Base-by-base conservation (phyloP, 1,284 basidiomycete species). In the Cryptococcus hybrid region DNA sequence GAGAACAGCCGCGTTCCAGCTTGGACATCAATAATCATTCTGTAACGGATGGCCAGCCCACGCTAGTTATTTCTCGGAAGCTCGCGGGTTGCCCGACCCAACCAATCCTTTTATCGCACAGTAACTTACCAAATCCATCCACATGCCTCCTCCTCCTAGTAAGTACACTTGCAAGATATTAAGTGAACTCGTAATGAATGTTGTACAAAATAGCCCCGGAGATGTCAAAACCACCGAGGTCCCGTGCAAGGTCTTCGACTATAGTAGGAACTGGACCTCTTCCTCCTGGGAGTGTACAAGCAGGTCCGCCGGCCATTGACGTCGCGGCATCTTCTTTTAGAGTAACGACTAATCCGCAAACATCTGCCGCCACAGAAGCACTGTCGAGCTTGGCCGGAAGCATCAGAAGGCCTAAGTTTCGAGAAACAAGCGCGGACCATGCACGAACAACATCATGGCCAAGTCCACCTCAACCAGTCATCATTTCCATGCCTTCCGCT, bases 221-320 rank as follows among this genome's bases (percentile, higher is more conserved):
- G 24, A 45, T 56, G 6, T 52, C 60, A 11, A 61, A 63, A 7
- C 66, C 66, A 3, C 15, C 54, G 35, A 55, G 30, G 3, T 37
- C 57, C 15, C 61, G 70, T 38, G 56, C 64, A 7, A 54, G 72
- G 35, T 74, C 72, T 7, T 68, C 70, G 6, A 74, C 72, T 4
- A 67, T 71, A n/a, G 59, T 69, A 34, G 66, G 63, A 3, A 61
- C 59, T 5, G 66, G 62, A 12, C 56, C 56, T 11, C 34, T 58
- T 2, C 54, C 60, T 15, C 42, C 50, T 9, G 56, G 61, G 4
- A 54, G 47, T 52, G 46, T 39, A 37, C 56, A 58, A 18, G 44
- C 58, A 30, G 63, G 61, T 24, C 64, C 61, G 12, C 64, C 61
- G 13, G 48, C 62, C 12, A 58, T 59, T 11, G 64, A 65, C 37